phyloP scores from a whole-genome alignment of 129 eudicot species.

The Lonicera japonica region DNA sequence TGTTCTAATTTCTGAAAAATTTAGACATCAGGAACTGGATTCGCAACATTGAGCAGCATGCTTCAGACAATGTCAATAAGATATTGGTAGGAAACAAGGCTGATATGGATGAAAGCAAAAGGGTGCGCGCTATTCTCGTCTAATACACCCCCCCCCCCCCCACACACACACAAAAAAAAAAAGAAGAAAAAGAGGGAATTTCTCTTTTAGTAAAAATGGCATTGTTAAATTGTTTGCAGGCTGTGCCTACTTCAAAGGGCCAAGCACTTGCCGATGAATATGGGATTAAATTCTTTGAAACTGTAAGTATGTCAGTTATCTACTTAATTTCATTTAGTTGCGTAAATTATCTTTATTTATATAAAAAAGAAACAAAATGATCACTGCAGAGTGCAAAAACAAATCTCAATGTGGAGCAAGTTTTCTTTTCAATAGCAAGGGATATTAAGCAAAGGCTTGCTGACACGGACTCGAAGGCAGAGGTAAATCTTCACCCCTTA shows the following conservation, averaged over 20 bases:
- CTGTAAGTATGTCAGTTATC: conserved; percentile 26
- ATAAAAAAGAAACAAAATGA: neutral
- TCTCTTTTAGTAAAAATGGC: neutral
- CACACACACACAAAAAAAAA: neutral
- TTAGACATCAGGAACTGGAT: conserved; percentile 62
- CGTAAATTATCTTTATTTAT: neutral
- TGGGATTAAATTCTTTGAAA: conserved; percentile 61
- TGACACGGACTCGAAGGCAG: conserved; percentile 52
- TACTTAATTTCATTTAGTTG: neutral
- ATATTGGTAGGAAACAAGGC: conserved; percentile 54
- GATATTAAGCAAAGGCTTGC: conserved; percentile 64
- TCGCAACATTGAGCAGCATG: conserved; percentile 58
- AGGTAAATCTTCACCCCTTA: conserved; percentile 16
- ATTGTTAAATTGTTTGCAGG: conserved; percentile 21
- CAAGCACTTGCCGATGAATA: conserved; percentile 71
- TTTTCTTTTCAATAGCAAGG: conserved; percentile 48
- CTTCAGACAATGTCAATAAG: conserved; percentile 66
- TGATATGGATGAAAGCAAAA: conserved; percentile 63
- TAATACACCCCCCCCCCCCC: no score
- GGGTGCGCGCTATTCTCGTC: conserved; percentile 19
- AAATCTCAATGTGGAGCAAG: conserved; percentile 41
- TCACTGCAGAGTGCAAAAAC: conserved; percentile 50
- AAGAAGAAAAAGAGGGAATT: conserved; percentile 24
- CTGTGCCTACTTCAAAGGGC: conserved; percentile 60
- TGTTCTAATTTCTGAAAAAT: neutral